Conservation (phyloP, 768 basidiomycete species). For the Leccinum arenicola region DNA sequence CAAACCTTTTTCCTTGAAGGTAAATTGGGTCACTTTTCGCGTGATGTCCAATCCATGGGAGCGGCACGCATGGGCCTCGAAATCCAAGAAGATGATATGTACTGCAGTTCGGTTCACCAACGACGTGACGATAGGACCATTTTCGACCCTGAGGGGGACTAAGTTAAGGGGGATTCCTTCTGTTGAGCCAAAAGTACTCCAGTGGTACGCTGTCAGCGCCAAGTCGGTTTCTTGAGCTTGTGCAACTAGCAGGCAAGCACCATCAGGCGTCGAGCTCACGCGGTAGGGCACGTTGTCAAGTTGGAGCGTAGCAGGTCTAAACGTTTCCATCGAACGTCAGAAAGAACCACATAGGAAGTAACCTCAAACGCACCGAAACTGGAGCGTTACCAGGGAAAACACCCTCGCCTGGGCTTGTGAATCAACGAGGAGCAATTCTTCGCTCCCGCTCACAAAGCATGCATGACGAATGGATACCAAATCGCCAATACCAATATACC, state of each 20-base stretch:
- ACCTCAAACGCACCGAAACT: constrained; percentile 33
- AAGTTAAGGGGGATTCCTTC: constrained; percentile 41
- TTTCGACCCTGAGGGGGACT: constrained; percentile 22
- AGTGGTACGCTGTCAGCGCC: constrained; percentile 46
- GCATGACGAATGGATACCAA: constrained; percentile 31
- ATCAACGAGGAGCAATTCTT: constrained; percentile 54
- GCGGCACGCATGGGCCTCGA: constrained; percentile 26
- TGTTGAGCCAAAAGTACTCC: constrained; percentile 53
- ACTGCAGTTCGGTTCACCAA: constrained; percentile 40
- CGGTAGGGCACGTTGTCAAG: constrained; percentile 33
- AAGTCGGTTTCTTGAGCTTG: constrained; percentile 17
- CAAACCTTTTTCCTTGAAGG: constrained; percentile 45
- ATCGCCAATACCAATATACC: constrained; percentile 34
- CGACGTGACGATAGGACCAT: constrained; percentile 40
- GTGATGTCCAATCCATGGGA: constrained; percentile 53
- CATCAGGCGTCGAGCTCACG: constrained; percentile 49
- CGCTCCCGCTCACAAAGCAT: constrained; percentile 47
- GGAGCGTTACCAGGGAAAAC: constrained; percentile 52
- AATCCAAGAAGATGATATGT: constrained; percentile 43
- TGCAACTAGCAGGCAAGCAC: constrained; percentile 46
- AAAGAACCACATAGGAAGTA: neutral
- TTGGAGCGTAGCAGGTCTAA: constrained; percentile 46
- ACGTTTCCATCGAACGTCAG: neutral
- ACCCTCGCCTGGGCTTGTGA: constrained; percentile 41
- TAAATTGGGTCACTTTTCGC: constrained; percentile 53